These are phyloP conservation scores for Botrytis pseudocinerea DNA, from an alignment of 2,329 filamentous ascomycete species.

Conservation along the genomic window DNA sequence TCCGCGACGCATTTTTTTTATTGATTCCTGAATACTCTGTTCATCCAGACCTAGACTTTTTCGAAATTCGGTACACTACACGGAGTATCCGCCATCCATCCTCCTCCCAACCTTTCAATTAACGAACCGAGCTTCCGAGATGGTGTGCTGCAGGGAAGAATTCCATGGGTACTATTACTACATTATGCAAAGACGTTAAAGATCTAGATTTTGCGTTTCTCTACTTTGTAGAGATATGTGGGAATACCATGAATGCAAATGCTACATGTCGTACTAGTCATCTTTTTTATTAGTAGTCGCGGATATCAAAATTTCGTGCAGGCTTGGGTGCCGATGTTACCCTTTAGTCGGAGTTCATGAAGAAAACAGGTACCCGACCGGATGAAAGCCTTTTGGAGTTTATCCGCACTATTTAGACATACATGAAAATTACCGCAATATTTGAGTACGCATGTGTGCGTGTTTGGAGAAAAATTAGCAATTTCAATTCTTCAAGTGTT, in stretches of 20 bases:
- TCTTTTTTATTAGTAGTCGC: too few species aligned
- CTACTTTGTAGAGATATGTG: background rate
- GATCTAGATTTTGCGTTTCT: background rate
- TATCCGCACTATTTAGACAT: background rate
- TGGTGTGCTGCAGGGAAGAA: background rate
- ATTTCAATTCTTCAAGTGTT: background rate
- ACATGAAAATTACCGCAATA: background rate
- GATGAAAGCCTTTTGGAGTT: background rate
- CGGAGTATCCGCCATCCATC: background rate
- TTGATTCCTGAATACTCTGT: background rate
- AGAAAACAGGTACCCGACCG: background rate
- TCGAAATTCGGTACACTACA: background rate
- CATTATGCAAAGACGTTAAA: background rate
- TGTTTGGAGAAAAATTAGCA: background rate
- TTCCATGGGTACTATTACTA: background rate
- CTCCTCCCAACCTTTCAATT: background rate
- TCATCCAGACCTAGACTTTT: background rate
- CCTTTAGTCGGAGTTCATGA: background rate
- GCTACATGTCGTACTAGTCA: background rate
- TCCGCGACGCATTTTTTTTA: too few species aligned
- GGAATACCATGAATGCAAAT: background rate
- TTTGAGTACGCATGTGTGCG: background rate
- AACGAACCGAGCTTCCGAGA: background rate
- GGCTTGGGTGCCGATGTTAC: background rate
- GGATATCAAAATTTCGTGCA: background rate